Percentiles rank a stretch among this genome's conserved stretches.
These are phyloP conservation scores for Pyrenochaeta sp. DNA, from an alignment of 2,329 filamentous ascomycete species.

Conservation along the genomic window DNA sequence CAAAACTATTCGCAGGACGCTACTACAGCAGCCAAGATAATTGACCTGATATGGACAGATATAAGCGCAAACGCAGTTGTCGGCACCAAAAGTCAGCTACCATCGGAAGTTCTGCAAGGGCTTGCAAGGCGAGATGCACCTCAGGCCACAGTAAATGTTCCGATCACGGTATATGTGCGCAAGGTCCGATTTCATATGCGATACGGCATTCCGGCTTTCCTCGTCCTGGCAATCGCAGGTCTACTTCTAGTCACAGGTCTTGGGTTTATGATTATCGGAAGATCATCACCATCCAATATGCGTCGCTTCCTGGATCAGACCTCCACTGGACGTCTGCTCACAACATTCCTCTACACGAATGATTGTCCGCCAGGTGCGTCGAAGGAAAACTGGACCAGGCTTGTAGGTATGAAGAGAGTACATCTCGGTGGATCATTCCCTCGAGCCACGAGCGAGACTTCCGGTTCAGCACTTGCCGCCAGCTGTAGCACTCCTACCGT, in stretches of 20 bases:
- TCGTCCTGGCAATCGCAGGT: slow-evolving; percentile 11
- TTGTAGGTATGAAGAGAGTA: slow-evolving; percentile 12
- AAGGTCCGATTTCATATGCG: slow-evolving; percentile 41
- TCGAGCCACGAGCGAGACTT: slow-evolving; percentile 1
- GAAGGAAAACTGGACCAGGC: slow-evolving; percentile 5
- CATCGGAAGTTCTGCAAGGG: slow-evolving; percentile 8
- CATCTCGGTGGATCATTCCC: slow-evolving; percentile 12
- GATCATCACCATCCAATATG: slow-evolving; percentile 10
- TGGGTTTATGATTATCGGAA: slow-evolving; percentile 9
- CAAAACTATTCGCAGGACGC: slow-evolving; percentile 42
- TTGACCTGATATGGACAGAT: slow-evolving; percentile 57
- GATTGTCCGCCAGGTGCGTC: slow-evolving; percentile 13
- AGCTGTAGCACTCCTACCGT: neutral
- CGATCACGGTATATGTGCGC: slow-evolving; percentile 34
- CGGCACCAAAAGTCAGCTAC: slow-evolving; percentile 41
- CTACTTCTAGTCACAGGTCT: slow-evolving; percentile 3
- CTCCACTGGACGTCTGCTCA: slow-evolving; percentile 15
- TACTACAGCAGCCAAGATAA: slow-evolving; percentile 39
- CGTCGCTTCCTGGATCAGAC: slow-evolving; percentile 16
- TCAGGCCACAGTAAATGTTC: slow-evolving; percentile 5
- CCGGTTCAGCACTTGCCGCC: neutral
- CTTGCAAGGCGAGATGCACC: slow-evolving; percentile 10
- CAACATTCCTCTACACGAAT: slow-evolving; percentile 15
- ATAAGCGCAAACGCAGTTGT: slow-evolving; percentile 52
- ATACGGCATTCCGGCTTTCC: slow-evolving; percentile 46